Evolutionary conservation across 176 grass and related monocot species (phyloP).

Genomic region (Eleusine coracana): DNA sequence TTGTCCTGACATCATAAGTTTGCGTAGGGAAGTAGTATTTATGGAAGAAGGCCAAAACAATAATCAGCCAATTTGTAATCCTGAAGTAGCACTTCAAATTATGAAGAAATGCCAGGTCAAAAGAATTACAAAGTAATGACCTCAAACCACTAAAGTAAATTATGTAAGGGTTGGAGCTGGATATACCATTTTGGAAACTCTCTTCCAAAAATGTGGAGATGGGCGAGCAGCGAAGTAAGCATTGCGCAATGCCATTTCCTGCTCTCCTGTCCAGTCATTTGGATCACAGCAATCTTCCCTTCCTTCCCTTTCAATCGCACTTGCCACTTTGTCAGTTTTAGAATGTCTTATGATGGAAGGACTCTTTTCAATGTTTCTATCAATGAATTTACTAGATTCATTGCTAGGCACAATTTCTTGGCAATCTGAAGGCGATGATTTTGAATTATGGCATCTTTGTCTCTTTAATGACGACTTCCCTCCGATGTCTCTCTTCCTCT

Average conservation of each 20-base stretch:
- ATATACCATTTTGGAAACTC: conserved; percentile 87
- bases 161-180: neutral
- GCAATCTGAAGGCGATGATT: neutral
- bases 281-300: conserved; percentile 27
- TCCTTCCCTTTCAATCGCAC: conserved; percentile 26
- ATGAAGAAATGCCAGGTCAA: neutral
- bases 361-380: conserved; percentile 22
- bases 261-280: conserved; percentile 73
- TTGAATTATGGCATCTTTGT: neutral
- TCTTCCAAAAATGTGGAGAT: conserved; percentile 98
- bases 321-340: neutral
- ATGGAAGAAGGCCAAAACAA: conserved; percentile 9
- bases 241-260: conserved; percentile 62
- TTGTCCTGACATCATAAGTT: neutral
- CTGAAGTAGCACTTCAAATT: conserved; percentile 2
- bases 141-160: conserved; percentile 13
- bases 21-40: neutral
- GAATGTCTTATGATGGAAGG: conserved; percentile 16
- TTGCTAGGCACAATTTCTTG: conserved; percentile 23
- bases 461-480: neutral
- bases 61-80: conserved; percentile 4
- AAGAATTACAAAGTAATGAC: too few relatives aligned
- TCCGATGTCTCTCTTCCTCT: conserved; percentile 37
- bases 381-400: conserved; percentile 2
- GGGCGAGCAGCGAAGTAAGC: conserved; percentile 73